Base-by-base conservation (phyloP, 352 stramenopile genomes). In the Globisporangium nunn region DNA sequence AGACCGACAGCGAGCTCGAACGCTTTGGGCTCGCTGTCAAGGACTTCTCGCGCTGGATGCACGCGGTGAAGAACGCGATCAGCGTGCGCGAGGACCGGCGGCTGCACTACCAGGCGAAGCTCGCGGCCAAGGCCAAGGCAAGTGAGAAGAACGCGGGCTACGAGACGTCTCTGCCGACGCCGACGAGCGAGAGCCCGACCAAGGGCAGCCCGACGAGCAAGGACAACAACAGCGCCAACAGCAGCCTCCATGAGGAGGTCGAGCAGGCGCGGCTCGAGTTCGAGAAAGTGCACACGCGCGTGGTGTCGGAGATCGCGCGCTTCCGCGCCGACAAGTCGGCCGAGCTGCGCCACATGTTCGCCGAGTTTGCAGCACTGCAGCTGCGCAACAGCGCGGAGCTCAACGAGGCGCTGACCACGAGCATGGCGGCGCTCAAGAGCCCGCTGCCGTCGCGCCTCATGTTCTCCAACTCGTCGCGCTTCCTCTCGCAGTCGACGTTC, bases 71-170 rank as follows among this genome's bases (percentile, higher is more conserved):
- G 58, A 75, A 74, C 18, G 83, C 81, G 6, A 59, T 93, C 30
- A 74, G 83, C 14, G 81, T 91, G 30, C 83, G 83, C 17, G 81
- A 93, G 43, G 83, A 93, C 67, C 83, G 83, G 0, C 81, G 83
- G 1, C 85, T 82, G 53, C 64, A 80, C 56, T 91, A 91, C 64
- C 83, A 91, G 54, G 81, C 83, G 43, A 82, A 89, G 60, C 63
- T 93, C 28, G 77, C 79, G 1, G 78, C 79, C 2, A 64, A 67
- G 23, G 46, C 59, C 6, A 70, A 66, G 30, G 68, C 62, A 35
- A 58, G 49, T 0, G 68, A 68, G 46, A 65, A 66, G 31, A 59
- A 64, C 31, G 54, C 64, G 44, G 68, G 64, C 31, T 58, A 61
- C 12, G 63, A 78, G 56, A 75, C 63, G 6, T 57, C 59, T 23